phyloP scores from a whole-genome alignment of 2,329 filamentous ascomycete species.

The Colletotrichum sublineola region DNA sequence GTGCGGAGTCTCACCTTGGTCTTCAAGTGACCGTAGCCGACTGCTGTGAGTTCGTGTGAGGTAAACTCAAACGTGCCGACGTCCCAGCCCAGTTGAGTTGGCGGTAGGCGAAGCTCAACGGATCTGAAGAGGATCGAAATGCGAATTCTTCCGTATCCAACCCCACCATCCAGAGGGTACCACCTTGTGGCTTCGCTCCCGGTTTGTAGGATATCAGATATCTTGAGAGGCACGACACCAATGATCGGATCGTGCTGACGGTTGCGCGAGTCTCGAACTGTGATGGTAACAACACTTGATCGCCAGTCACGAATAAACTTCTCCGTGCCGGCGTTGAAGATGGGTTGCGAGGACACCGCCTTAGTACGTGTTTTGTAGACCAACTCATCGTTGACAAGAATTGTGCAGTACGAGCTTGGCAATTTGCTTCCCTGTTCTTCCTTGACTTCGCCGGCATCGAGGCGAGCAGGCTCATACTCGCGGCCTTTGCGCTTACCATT shows the following conservation, averaged over 20 bases:
- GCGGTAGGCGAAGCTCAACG: conserved; percentile 87
- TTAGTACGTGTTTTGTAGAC: conserved; percentile 96
- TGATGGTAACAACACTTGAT: conserved; percentile 86
- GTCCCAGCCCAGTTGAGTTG: conserved; percentile 89
- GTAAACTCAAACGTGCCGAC: conserved; percentile 94
- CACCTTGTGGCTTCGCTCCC: conserved; percentile 88
- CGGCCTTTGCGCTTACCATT: conserved; percentile 83
- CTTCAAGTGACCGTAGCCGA: conserved; percentile 74
- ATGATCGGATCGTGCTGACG: conserved; percentile 95
- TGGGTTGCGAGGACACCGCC: conserved; percentile 92
- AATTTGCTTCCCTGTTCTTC: conserved; percentile 85
- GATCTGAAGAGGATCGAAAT: conserved; percentile 92
- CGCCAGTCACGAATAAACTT: conserved; percentile 95
- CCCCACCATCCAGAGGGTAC: conserved; percentile 96
- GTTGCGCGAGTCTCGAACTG: conserved; percentile 89
- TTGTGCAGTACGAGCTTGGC: conserved; percentile 94
- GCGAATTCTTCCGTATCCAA: conserved; percentile 90
- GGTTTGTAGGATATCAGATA: conserved; percentile 89
- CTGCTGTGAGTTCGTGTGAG: conserved; percentile 76
- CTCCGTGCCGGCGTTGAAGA: conserved; percentile 97
- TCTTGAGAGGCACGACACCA: conserved; percentile 88
- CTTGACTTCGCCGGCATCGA: conserved; percentile 84
- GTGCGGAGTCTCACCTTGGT: conserved; percentile 85
- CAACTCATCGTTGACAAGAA: conserved; percentile 88
- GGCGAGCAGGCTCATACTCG: conserved; percentile 90